Conservation (phyloP, 2,329 filamentous ascomycete species). For the Albifimbria verrucaria region DNA sequence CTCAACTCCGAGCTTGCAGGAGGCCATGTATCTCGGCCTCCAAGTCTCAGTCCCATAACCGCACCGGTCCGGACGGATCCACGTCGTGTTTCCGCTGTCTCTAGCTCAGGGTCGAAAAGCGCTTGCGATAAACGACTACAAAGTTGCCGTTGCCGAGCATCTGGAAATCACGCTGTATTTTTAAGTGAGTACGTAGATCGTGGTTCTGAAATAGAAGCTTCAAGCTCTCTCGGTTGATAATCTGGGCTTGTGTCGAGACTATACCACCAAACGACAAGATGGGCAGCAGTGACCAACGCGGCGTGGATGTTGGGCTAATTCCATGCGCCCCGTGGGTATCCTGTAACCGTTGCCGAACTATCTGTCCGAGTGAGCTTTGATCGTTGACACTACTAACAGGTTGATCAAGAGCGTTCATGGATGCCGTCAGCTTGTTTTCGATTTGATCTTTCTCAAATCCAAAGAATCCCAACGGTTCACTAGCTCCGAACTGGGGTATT, state of each 20-base stretch:
- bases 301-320: constrained; percentile 34
- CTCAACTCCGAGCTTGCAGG: constrained; percentile 92
- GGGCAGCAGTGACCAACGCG: constrained; percentile 59
- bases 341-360: constrained; percentile 39
- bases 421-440: constrained; percentile 44
- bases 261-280: constrained; percentile 74
- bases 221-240: constrained; percentile 76
- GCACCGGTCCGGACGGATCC: constrained; percentile 68
- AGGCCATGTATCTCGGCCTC: constrained; percentile 82
- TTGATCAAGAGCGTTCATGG: constrained; percentile 42
- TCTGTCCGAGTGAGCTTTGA: constrained; percentile 33
- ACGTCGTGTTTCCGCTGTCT: constrained; percentile 69
- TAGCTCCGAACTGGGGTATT: background rate
- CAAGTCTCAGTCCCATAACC: constrained; percentile 77
- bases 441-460: constrained; percentile 45
- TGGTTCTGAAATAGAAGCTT: constrained; percentile 72
- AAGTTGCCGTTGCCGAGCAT: constrained; percentile 84
- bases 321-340: constrained; percentile 16
- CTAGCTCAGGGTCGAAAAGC: constrained; percentile 79
- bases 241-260: constrained; percentile 67
- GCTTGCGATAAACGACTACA: constrained; percentile 75
- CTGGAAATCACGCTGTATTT: constrained; percentile 75
- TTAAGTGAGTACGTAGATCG: constrained; percentile 67
- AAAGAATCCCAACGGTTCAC: constrained; percentile 40
- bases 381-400: constrained; percentile 19